Percentiles rank a stretch among this genome's conserved stretches.
phyloP scores from a whole-genome alignment of 306 rosid species.

The Vigna hirtella region DNA sequence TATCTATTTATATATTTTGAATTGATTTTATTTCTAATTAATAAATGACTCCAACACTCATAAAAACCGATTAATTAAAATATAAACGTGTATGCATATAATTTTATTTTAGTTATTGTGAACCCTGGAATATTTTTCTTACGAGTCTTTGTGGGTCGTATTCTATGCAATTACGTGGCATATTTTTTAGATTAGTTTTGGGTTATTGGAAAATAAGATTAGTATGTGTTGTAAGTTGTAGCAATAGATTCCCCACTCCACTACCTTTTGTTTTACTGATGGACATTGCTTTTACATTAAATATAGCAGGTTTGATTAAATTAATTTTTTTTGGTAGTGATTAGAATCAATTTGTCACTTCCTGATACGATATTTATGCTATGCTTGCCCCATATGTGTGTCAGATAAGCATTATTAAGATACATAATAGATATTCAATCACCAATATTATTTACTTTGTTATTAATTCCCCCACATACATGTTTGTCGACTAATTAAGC shows the following conservation, averaged over 20 bases:
- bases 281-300: conserved; percentile 12
- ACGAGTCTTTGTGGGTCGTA: no score
- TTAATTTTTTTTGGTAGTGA: background rate
- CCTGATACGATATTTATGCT: conserved; percentile 2
- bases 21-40: no score
- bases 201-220: background rate
- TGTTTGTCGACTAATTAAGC: background rate
- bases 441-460: no score
- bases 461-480: no score
- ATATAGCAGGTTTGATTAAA: conserved; percentile 15
- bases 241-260: conserved; percentile 38
- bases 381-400: conserved; percentile 14
- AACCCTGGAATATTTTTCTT: no score
- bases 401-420: conserved; percentile 43
- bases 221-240: background rate
- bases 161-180: no score
- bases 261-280: conserved; percentile 7
- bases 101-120: no score
- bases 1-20: no score
- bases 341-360: conserved; percentile 11
- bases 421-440: background rate
- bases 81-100: no score
- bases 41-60: no score
- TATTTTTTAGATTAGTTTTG: background rate
- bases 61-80: no score